Evolutionary conservation across 2,329 filamentous ascomycete species (phyloP).

Genomic region (Arthrobotrys entomopaga): DNA sequence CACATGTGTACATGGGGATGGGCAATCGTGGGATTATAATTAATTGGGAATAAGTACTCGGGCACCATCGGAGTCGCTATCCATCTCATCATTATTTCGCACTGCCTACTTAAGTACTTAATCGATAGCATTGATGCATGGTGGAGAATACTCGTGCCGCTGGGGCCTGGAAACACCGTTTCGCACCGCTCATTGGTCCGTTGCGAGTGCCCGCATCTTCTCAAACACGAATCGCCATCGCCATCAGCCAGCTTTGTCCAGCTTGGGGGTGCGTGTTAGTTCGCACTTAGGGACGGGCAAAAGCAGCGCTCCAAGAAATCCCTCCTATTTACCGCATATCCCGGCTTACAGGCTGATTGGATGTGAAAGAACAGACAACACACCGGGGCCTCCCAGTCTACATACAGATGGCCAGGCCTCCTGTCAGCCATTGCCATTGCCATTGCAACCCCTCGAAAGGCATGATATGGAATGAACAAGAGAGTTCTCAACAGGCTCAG

Average conservation of each 20-base stretch:
- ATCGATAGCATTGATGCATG: slow-evolving; percentile 25
- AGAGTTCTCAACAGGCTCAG: slow-evolving; percentile 5
- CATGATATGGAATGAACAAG: neutral
- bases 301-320: neutral
- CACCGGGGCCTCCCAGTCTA: slow-evolving; percentile 15
- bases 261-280: too few relatives aligned
- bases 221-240: slow-evolving; percentile 52
- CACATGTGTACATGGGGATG: neutral
- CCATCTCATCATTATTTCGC: slow-evolving; percentile 22
- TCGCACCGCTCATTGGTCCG: slow-evolving; percentile 39
- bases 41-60: slow-evolving; percentile 40
- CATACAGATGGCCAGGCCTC: slow-evolving; percentile 16
- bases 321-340: slow-evolving; percentile 55
- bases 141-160: slow-evolving; percentile 20
- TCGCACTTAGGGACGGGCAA: too few relatives aligned
- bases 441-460: slow-evolving; percentile 10
- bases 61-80: slow-evolving; percentile 34
- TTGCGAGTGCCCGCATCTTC: slow-evolving; percentile 36
- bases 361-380: slow-evolving; percentile 23
- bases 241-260: slow-evolving; percentile 2
- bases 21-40: slow-evolving; percentile 9
- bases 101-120: too few relatives aligned
- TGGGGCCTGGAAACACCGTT: slow-evolving; percentile 22
- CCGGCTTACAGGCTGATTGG: slow-evolving; percentile 53
- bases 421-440: slow-evolving; percentile 14